Percentiles rank a stretch among this genome's conserved stretches.
Conservation (phyloP, 139 green algal species). For the Microglena sp. region DNA sequence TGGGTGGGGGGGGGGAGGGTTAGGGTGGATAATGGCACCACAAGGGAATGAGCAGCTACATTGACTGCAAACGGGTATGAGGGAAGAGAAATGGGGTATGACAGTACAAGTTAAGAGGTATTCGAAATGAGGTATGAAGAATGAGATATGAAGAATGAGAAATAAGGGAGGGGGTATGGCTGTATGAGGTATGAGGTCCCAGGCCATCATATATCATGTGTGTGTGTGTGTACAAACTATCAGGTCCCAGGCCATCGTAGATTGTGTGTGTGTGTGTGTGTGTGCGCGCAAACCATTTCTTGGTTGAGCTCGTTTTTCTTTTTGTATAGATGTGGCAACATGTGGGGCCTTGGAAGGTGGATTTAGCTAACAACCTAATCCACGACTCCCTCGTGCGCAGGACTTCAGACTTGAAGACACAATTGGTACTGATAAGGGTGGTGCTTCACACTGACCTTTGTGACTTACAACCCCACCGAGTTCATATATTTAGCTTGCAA, state of each 20-base stretch:
- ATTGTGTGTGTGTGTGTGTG: constrained; percentile 1
- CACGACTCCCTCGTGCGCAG: too few relatives aligned
- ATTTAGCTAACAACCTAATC: too few relatives aligned
- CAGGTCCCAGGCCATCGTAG: not conserved
- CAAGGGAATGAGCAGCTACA: constrained; percentile 70
- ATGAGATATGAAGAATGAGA: too few relatives aligned
- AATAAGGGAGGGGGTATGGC: too few relatives aligned
- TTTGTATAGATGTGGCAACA: not conserved
- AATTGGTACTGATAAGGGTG: too few relatives aligned
- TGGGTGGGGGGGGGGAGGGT: too few relatives aligned
- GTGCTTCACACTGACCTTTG: too few relatives aligned
- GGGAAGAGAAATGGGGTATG: not conserved
- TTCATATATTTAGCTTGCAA: not conserved
- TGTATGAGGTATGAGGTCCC: not conserved
- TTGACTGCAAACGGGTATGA: constrained; percentile 65
- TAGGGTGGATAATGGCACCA: constrained; percentile 33
- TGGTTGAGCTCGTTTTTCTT: not conserved
- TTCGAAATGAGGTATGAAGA: too few relatives aligned
- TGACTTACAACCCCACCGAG: not conserved
- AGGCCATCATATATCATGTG: not conserved
- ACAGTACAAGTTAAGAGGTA: not conserved
- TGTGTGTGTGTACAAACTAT: not conserved
- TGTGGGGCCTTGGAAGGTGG: too few relatives aligned
- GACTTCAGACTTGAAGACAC: too few relatives aligned
- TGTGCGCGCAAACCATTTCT: constrained; percentile 10